Evolutionary conservation across 371 early-diverging fungal genomes (phyloP).

Genomic region (Apophysomyces elegans): DNA sequence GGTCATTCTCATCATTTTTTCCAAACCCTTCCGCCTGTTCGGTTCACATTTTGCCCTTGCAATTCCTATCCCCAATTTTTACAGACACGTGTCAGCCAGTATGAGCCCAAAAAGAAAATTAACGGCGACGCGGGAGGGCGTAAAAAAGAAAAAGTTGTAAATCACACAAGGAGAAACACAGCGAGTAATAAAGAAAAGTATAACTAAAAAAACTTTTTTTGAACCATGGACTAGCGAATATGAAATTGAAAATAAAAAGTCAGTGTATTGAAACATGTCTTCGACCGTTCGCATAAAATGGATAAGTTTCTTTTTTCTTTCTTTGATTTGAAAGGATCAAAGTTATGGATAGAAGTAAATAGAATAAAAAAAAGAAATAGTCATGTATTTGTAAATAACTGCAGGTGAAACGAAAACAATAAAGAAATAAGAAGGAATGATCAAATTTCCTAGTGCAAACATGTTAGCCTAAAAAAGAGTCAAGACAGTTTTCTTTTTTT

Average conservation of each 20-base stretch:
- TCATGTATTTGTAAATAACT: constrained; percentile 8
- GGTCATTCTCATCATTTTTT: too few relatives aligned
- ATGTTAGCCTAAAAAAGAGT: too few relatives aligned
- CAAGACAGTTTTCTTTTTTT: too few relatives aligned
- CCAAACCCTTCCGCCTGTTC: too few relatives aligned
- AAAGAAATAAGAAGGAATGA: not conserved
- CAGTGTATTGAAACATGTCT: too few relatives aligned
- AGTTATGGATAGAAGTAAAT: not conserved
- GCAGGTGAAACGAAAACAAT: constrained; percentile 11
- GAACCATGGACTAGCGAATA: not conserved
- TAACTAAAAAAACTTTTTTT: not conserved
- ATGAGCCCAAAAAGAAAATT: not conserved
- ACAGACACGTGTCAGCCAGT: constrained; percentile 4
- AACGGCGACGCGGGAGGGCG: not conserved
- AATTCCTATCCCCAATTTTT: too few relatives aligned
- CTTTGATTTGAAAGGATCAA: not conserved
- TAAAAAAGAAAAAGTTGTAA: not conserved
- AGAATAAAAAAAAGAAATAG: not conserved
- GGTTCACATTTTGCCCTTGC: too few relatives aligned
- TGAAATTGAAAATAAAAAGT: not conserved
- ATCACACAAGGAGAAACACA: not conserved
- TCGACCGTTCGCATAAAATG: too few relatives aligned
- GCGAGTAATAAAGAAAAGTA: not conserved
- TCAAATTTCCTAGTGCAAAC: not conserved
- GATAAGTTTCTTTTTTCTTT: constrained; percentile 1